Conservation (phyloP, 2,329 filamentous ascomycete species). For the Aspergillus awamori region DNA sequence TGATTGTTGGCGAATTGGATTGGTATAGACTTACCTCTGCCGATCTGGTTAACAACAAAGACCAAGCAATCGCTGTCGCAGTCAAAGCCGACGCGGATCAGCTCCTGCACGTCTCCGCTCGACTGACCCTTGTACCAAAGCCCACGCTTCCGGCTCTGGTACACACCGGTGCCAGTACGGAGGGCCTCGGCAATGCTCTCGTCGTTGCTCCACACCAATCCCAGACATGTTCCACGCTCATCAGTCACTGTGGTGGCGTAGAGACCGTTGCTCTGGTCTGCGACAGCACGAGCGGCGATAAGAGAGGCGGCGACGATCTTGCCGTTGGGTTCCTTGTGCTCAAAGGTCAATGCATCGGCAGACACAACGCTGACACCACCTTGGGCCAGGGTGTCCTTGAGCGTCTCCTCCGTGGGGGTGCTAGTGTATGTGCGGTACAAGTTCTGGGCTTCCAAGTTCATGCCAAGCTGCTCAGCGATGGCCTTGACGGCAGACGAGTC, state of each 20-base stretch:
- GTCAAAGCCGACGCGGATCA: slow-evolving; percentile 81
- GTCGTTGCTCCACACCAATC: slow-evolving; percentile 90
- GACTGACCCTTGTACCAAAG: slow-evolving; percentile 96
- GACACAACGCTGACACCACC: slow-evolving; percentile 73
- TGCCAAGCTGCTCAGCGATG: slow-evolving; percentile 42
- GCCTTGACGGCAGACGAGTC: slow-evolving; percentile 42
- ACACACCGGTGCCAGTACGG: slow-evolving; percentile 79
- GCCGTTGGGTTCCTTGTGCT: slow-evolving; percentile 60
- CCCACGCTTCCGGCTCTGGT: slow-evolving; percentile 93
- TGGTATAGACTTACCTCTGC: slow-evolving; percentile 56
- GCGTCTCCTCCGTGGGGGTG: slow-evolving; percentile 51
- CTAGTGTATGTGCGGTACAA: slow-evolving; percentile 43
- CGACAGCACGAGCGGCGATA: slow-evolving; percentile 73
- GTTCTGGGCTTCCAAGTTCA: slow-evolving; percentile 43
- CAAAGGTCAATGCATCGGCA: slow-evolving; percentile 69
- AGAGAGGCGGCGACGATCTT: slow-evolving; percentile 70
- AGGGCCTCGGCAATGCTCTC: slow-evolving; percentile 88
- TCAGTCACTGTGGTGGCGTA: slow-evolving; percentile 91
- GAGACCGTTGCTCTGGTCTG: slow-evolving; percentile 80
- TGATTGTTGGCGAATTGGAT: not conserved
- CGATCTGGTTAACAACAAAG: slow-evolving; percentile 87
- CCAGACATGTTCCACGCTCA: slow-evolving; percentile 79
- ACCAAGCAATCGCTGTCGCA: slow-evolving; percentile 92
- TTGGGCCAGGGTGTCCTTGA: slow-evolving; percentile 51
- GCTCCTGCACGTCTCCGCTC: slow-evolving; percentile 89